These are phyloP conservation scores for Plasmodium gaboni DNA, from an alignment of 169 alveolate genomes.

Conservation along the genomic window DNA sequence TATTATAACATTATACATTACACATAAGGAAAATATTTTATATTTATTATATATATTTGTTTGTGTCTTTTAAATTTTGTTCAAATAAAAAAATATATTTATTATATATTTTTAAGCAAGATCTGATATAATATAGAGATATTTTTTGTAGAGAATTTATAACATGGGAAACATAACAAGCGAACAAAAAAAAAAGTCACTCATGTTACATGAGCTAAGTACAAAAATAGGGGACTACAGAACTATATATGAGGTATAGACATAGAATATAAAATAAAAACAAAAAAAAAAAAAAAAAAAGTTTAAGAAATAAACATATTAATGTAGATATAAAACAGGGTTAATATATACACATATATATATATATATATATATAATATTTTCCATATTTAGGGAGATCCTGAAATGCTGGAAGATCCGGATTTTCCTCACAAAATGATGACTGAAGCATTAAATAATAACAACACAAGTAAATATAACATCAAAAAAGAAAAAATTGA, in stretches of 20 bases:
- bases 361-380: constrained; percentile 4
- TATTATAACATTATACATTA: too few species aligned
- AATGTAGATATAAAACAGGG: background rate
- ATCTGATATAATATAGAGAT: background rate
- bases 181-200: constrained; percentile 47
- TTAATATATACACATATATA: background rate
- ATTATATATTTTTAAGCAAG: background rate
- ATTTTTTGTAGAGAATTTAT: background rate
- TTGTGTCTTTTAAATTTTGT: background rate
- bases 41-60: background rate
- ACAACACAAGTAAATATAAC: constrained; percentile 66
- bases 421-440: constrained; percentile 80
- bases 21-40: too few species aligned
- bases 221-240: constrained; percentile 67
- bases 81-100: background rate
- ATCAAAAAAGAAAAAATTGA: background rate
- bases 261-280: background rate
- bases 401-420: constrained; percentile 84
- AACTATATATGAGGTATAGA: constrained; percentile 64
- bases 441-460: constrained; percentile 76
- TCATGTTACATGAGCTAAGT: constrained; percentile 44
- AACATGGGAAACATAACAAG: constrained; percentile 66
- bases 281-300: background rate
- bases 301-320: background rate
- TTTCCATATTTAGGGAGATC: constrained; percentile 79